A percentile compares a stretch with the other conserved stretches of the same genome.
These are phyloP conservation scores for Fraxinus platypoda DNA, from an alignment of 305 asterid species.

Conservation along the genomic window DNA sequence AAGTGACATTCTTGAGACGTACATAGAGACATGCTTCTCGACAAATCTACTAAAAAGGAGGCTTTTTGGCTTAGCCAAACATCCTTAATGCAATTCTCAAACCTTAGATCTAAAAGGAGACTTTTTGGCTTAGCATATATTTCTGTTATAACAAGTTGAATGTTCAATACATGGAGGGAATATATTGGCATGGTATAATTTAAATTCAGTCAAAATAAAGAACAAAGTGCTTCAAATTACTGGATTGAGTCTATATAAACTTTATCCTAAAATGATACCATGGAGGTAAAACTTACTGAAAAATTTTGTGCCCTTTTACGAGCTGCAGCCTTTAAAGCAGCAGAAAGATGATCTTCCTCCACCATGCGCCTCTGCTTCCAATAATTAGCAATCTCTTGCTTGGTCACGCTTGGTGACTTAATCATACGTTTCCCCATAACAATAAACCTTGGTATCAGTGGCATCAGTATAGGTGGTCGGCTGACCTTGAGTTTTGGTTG, in stretches of 20 bases:
- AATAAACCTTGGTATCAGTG: conserved; percentile 17
- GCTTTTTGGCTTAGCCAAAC: no score
- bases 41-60: not conserved
- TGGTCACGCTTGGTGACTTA: conserved; percentile 35
- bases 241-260: not conserved
- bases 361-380: conserved; percentile 46
- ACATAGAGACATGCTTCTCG: not conserved
- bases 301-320: conserved; percentile 42
- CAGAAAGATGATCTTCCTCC: conserved; percentile 58
- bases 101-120: no score
- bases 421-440: not conserved
- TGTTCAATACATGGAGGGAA: not conserved
- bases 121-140: no score
- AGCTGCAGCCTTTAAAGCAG: conserved; percentile 63
- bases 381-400: conserved; percentile 46
- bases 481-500: not conserved
- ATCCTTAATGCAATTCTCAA: no score
- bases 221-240: not conserved
- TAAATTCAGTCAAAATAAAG: not conserved
- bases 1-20: not conserved
- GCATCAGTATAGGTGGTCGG: conserved; percentile 1
- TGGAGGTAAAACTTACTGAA: conserved; percentile 30
- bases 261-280: not conserved
- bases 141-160: no score
- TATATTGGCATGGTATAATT: no score